Evolutionary conservation across 805 yeast species (phyloP).

Genomic region (Metschnikowia corniflorae): DNA sequence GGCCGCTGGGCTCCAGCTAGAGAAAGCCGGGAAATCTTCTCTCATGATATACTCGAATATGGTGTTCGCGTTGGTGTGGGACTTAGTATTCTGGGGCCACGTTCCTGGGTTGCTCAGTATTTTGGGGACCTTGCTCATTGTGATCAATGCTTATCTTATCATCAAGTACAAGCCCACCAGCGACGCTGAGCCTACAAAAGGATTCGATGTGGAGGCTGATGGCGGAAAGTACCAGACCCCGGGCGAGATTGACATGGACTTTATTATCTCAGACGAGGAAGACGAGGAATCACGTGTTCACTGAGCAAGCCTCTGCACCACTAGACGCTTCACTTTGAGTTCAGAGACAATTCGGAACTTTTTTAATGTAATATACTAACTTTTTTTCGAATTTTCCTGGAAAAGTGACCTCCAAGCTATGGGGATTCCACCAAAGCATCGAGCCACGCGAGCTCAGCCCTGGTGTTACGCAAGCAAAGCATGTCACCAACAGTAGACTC

Average conservation of each 20-base stretch:
- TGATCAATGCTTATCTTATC: conserved; percentile 61
- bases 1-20: conserved; percentile 82
- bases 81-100: conserved; percentile 65
- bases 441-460: conserved; percentile 15
- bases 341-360: too few species aligned
- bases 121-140: conserved; percentile 65
- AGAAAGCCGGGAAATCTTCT: conserved; percentile 70
- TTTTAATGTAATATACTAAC: too few species aligned
- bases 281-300: conserved; percentile 11
- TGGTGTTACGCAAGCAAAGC: conserved; percentile 6
- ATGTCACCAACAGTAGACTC: conserved; percentile 8
- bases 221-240: conserved; percentile 16
- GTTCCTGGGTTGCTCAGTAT: conserved; percentile 67
- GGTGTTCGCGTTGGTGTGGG: conserved; percentile 77
- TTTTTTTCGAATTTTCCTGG: too few species aligned
- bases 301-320: too few species aligned
- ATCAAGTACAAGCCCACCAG: conserved; percentile 45
- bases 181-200: background rate
- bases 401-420: too few species aligned
- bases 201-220: conserved; percentile 8
- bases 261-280: conserved; percentile 16
- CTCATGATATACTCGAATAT: conserved; percentile 74
- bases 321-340: too few species aligned
- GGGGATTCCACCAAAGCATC: conserved; percentile 9
- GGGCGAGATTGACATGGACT: conserved; percentile 17